Evolutionary conservation across 345 rosid genomes (phyloP), one percentile per base, ranked within the genome.

Genomic region (Salix caprea): DNA sequence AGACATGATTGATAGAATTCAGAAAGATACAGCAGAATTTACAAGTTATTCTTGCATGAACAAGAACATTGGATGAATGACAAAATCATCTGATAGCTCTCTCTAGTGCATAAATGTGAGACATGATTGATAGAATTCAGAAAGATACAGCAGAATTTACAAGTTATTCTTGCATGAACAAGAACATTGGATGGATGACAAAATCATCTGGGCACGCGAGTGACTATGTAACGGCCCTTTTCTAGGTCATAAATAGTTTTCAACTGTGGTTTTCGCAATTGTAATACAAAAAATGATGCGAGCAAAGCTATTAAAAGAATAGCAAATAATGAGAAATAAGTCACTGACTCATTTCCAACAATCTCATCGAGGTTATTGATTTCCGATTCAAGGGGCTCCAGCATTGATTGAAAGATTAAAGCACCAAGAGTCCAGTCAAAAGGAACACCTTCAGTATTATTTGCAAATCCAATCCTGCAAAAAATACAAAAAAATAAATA

Each of bases 351-450:
- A 30, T 80, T 76, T 39, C 88, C 87, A 62, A 85, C 85, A 50
- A 87, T 82, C 74, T 74, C 71, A 36, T 75, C 83, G 6, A 40
- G 30, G 79, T 77, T 72, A 24, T 78, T 64, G 15, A 42, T 44
- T 50, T 78, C 85, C 39, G 50, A 9, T 18, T 79, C 80, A 39
- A 30, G 68, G 2, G 84, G 68, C 11, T 85, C 79, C 74, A 70
- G 36, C 82, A 74, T 76, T 21, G 85, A 79, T 5, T 83, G 82
- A 48, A 82, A 64, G 71, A 85, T 65, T 74, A 83, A 87, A 73
- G 88, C 88, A 76, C 90, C 90, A 2, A 87, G 85, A 13, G 86
- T 84, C 90, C 90, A 85, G 80, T 87, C 90, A 56, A 80, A 70
- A 16, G 83, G 79, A 58, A 61, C 69, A 72, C 77, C 76, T 71